Conservation (phyloP, 371 early-diverging fungal genomes). For the Mortierella sp. region DNA sequence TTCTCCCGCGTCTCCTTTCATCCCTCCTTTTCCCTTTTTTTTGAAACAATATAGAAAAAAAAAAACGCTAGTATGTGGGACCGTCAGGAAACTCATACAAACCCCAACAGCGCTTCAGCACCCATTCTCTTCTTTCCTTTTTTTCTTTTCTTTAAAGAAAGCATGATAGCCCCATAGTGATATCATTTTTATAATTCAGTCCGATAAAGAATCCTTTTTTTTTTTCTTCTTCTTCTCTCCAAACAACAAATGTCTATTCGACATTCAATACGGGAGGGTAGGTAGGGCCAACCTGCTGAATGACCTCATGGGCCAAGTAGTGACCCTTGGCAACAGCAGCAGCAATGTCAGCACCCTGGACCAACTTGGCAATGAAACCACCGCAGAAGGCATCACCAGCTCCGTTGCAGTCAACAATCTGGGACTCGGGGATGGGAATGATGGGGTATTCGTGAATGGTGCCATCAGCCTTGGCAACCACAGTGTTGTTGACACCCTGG, state of each 20-base stretch:
- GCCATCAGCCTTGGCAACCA: constrained; percentile 74
- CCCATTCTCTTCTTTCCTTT: too few relatives aligned
- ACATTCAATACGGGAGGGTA: constrained; percentile 63
- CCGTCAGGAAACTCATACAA: too few relatives aligned
- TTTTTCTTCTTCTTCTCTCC: too few relatives aligned
- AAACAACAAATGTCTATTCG: constrained; percentile 20
- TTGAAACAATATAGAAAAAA: not conserved
- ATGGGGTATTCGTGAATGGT: constrained; percentile 74
- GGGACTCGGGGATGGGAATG: constrained; percentile 66
- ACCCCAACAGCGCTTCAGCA: not conserved
- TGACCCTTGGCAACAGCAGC: constrained; percentile 87
- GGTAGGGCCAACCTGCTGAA: constrained; percentile 89
- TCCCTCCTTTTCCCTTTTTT: not conserved
- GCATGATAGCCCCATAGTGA: too few relatives aligned
- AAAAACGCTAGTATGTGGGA: too few relatives aligned
- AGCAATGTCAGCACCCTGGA: constrained; percentile 74
- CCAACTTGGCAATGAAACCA: constrained; percentile 89
- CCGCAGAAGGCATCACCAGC: constrained; percentile 98
- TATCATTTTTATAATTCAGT: too few relatives aligned
- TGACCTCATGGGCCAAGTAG: constrained; percentile 91
- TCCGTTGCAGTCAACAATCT: constrained; percentile 97
- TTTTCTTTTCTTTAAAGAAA: too few relatives aligned
- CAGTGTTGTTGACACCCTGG: constrained; percentile 84
- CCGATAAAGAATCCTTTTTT: too few relatives aligned
- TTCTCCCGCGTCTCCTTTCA: not conserved